These are phyloP conservation scores for Sarocladiaceae sp. DNA, from an alignment of 2,329 filamentous ascomycete species.

Conservation along the genomic window DNA sequence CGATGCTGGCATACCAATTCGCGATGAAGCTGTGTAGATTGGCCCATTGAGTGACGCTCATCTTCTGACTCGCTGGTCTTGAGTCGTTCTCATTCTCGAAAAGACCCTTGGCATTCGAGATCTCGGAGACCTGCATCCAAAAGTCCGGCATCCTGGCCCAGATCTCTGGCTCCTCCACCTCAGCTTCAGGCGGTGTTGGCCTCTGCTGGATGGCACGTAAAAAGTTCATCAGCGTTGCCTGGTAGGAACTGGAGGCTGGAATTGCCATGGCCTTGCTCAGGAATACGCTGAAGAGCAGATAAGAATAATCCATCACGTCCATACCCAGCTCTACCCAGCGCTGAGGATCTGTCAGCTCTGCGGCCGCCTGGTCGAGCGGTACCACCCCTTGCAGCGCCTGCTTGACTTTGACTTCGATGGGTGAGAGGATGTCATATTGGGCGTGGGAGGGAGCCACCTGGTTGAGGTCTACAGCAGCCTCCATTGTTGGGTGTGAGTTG, in stretches of 20 bases:
- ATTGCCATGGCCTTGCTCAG: neutral
- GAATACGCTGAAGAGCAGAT: neutral
- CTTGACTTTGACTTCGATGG: neutral
- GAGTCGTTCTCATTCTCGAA: neutral
- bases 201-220: neutral
- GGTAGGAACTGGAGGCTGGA: neutral
- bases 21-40: neutral
- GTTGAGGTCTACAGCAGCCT: neutral
- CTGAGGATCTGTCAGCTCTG: neutral
- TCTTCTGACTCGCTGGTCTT: neutral
- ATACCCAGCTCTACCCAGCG: neutral
- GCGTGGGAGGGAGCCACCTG: neutral
- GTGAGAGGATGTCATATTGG: neutral
- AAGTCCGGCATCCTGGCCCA: neutral
- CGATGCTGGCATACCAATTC: neutral
- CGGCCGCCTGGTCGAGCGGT: neutral
- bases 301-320: neutral
- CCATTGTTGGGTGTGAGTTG: neutral
- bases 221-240: neutral
- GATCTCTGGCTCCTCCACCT: neutral
- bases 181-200: neutral
- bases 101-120: neutral
- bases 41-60: neutral
- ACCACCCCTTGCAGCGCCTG: neutral
- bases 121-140: neutral